These are phyloP conservation scores for Xylariaceae sp. DNA, from an alignment of 2,329 filamentous ascomycete species.

Conservation along the genomic window DNA sequence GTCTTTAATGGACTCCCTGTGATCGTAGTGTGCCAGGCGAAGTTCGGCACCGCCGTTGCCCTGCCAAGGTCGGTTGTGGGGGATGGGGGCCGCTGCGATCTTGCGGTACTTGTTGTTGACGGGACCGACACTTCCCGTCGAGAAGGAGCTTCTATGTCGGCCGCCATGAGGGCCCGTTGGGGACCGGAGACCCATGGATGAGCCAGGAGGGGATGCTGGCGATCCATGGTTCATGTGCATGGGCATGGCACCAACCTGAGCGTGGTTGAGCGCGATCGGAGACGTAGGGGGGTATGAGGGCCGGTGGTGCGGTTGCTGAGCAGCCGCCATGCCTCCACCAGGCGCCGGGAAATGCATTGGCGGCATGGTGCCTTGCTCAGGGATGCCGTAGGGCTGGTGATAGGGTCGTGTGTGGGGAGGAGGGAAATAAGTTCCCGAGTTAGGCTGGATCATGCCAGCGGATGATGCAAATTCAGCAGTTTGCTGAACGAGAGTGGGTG, in stretches of 20 bases:
- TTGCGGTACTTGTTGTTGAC: constrained; percentile 46
- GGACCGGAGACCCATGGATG: constrained; percentile 25
- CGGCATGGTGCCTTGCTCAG: constrained; percentile 29
- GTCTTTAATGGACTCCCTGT: constrained; percentile 53
- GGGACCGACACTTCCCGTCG: constrained; percentile 26
- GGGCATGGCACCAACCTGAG: constrained; percentile 23
- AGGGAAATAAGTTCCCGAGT: constrained; percentile 35
- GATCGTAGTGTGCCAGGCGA: constrained; percentile 54
- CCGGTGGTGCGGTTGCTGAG: constrained; percentile 19
- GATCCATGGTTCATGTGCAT: constrained; percentile 25
- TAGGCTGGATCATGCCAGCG: constrained; percentile 30
- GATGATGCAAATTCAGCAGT: constrained; percentile 28
- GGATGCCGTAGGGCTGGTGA: constrained; percentile 34
- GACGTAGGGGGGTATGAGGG: constrained; percentile 24
- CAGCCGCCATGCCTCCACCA: constrained; percentile 20
- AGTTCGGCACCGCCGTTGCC: constrained; percentile 45
- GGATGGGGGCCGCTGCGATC: constrained; percentile 53
- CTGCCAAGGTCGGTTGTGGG: constrained; percentile 45
- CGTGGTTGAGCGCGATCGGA: constrained; percentile 24
- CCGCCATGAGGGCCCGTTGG: constrained; percentile 27
- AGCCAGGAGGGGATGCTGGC: constrained; percentile 26
- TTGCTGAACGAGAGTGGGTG: constrained; percentile 18
- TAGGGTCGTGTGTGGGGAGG: constrained; percentile 33
- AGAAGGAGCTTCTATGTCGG: constrained; percentile 32
- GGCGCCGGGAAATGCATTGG: constrained; percentile 23